phyloP scores from a whole-genome alignment of 2,329 filamentous ascomycete species.

The Paecilomyces formosus region DNA sequence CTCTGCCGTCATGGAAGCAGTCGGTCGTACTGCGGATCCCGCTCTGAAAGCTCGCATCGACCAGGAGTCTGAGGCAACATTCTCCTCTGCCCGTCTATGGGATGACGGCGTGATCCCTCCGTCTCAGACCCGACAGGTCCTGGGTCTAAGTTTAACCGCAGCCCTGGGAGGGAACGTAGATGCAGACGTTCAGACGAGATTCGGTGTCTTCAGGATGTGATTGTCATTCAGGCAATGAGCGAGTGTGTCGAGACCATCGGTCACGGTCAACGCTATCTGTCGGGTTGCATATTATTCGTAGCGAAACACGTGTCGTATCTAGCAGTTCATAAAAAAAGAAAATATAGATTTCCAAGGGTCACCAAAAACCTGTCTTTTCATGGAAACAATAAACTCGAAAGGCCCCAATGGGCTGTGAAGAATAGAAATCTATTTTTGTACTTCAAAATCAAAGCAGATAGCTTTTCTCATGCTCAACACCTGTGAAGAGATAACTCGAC shows the following conservation, averaged over 20 bases:
- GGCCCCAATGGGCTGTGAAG: neutral
- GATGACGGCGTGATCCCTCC: constrained; percentile 78
- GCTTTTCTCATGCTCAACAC: neutral
- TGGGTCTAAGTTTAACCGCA: constrained; percentile 65
- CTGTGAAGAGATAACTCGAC: neutral
- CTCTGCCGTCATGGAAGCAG: constrained; percentile 86
- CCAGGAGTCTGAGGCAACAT: constrained; percentile 78
- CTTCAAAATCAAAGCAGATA: neutral
- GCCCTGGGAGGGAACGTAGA: constrained; percentile 62
- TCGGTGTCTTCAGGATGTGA: constrained; percentile 80
- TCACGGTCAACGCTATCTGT: neutral
- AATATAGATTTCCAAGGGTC: neutral
- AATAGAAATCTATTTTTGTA: neutral
- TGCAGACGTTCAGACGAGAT: constrained; percentile 53
- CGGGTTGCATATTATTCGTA: neutral
- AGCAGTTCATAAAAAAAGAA: neutral
- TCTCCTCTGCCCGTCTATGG: constrained; percentile 85
- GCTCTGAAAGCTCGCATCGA: constrained; percentile 80
- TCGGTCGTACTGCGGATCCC: constrained; percentile 75
- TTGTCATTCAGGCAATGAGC: neutral
- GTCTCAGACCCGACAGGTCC: constrained; percentile 63
- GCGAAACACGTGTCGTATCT: neutral
- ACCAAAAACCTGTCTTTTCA: neutral
- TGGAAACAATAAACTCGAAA: neutral
- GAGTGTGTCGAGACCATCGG: neutral